Evolutionary conservation across 1,284 basidiomycete genomes (phyloP).

Genomic region (Phaffia rhodozyma): DNA sequence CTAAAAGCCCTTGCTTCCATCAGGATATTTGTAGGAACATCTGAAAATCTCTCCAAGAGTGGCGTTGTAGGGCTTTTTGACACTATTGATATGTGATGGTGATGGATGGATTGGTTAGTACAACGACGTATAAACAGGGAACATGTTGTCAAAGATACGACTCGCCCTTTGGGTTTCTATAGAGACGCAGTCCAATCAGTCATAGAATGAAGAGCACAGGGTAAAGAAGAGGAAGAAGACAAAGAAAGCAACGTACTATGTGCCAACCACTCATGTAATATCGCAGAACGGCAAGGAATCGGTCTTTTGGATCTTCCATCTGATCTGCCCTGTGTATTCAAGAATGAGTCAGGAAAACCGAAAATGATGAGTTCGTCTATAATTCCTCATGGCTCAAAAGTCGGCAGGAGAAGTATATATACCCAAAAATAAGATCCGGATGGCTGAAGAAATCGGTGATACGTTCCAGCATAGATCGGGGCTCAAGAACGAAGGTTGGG

Average conservation of each 20-base stretch:
- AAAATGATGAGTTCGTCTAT: neutral
- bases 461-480: slow-evolving; percentile 75
- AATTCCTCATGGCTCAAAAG: neutral
- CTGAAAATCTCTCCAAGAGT: slow-evolving; percentile 96
- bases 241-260: slow-evolving; percentile 42
- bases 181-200: neutral
- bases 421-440: slow-evolving; percentile 94
- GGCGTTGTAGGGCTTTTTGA: slow-evolving; percentile 99
- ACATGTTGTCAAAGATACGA: neutral
- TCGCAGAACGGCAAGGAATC: slow-evolving; percentile 80
- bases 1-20: slow-evolving; percentile 87
- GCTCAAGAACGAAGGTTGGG: slow-evolving; percentile 89
- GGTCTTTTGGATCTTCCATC: slow-evolving; percentile 63
- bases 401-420: slow-evolving; percentile 22
- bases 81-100: slow-evolving; percentile 32
- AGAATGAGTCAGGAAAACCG: neutral
- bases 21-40: slow-evolving; percentile 83
- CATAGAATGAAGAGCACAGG: neutral
- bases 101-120: neutral
- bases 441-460: slow-evolving; percentile 99
- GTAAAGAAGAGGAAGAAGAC: neutral
- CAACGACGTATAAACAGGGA: neutral
- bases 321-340: slow-evolving; percentile 25
- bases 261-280: slow-evolving; percentile 99
- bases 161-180: slow-evolving; percentile 70